Conservation (phyloP, 192 early-diverging fungal genomes). For the Glomus cerebriforme region DNA sequence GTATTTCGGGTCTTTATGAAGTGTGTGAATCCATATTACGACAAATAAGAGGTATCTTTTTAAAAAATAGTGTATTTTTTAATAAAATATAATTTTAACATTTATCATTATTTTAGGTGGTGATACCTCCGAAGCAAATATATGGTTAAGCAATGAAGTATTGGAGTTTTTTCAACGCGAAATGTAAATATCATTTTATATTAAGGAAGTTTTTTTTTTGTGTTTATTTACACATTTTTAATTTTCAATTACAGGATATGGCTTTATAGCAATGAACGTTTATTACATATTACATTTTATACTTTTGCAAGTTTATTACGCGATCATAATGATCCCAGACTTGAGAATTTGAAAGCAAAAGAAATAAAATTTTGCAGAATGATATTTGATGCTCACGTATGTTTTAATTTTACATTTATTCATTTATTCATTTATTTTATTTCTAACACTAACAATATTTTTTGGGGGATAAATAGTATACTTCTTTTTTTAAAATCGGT, state of each 20-base stretch:
- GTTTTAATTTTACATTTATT: neutral
- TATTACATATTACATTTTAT: constrained; percentile 15
- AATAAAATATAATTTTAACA: neutral
- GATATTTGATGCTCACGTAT: constrained; percentile 2
- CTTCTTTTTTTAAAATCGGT: neutral
- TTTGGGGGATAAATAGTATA: neutral
- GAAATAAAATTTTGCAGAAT: constrained; percentile 3
- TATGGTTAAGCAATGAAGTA: neutral
- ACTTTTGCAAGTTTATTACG: constrained; percentile 10
- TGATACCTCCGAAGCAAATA: constrained; percentile 1
- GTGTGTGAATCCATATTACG: neutral
- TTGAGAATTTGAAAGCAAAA: neutral
- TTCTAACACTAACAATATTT: neutral
- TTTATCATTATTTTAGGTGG: constrained; percentile 3
- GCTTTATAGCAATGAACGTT: constrained; percentile 5
- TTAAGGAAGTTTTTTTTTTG: neutral
- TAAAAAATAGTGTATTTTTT: neutral
- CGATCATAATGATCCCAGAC: neutral
- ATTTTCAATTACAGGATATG: neutral
- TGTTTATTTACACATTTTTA: no score
- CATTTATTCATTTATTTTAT: neutral
- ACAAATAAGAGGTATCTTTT: constrained; percentile 3
- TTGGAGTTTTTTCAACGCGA: neutral
- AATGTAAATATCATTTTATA: neutral
- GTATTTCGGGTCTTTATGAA: neutral